Percentiles rank a stretch among this genome's conserved stretches.
These are phyloP conservation scores for Leishmania mexicana DNA, from an alignment of 208 protist genomes.

Conservation along the genomic window DNA sequence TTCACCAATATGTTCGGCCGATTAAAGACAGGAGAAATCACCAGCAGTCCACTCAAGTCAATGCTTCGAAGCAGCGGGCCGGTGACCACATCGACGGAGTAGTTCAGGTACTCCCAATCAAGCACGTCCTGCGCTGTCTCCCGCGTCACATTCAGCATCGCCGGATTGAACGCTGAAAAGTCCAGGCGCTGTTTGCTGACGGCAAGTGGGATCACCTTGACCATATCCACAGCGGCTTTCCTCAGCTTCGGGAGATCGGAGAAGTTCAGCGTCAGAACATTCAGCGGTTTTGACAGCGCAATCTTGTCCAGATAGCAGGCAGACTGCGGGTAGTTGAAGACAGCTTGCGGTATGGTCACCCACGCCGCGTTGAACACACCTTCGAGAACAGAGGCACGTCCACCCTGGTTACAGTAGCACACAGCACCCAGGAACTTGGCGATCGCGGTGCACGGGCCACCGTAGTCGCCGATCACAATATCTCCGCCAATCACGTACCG, in stretches of 20 bases:
- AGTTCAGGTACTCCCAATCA: slow-evolving; percentile 4
- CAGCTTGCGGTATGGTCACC: neutral
- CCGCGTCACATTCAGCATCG: neutral
- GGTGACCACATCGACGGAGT: slow-evolving; percentile 11
- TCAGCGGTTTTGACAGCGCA: slow-evolving; percentile 1
- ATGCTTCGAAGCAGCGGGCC: neutral
- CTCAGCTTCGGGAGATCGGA: neutral
- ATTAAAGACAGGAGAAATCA: neutral
- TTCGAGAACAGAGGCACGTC: neutral
- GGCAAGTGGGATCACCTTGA: neutral
- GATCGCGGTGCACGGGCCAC: slow-evolving; percentile 21
- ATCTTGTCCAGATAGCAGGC: slow-evolving; percentile 6
- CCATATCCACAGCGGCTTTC: neutral
- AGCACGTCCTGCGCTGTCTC: neutral
- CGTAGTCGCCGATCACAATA: slow-evolving; percentile 64
- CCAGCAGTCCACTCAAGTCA: neutral
- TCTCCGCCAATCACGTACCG: slow-evolving; percentile 58
- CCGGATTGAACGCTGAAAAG: neutral
- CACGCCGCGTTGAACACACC: neutral
- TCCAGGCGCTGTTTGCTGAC: neutral
- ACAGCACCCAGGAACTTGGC: slow-evolving; percentile 32
- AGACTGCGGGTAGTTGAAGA: slow-evolving; percentile 5
- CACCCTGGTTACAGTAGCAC: slow-evolving; percentile 44
- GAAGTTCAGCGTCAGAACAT: neutral
- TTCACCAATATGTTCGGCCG: neutral